A percentile compares a stretch with the other conserved stretches of the same genome.
These are phyloP conservation scores for Hygrophila difformis DNA, from an alignment of 257 asterid genomes.

Conservation along the genomic window DNA sequence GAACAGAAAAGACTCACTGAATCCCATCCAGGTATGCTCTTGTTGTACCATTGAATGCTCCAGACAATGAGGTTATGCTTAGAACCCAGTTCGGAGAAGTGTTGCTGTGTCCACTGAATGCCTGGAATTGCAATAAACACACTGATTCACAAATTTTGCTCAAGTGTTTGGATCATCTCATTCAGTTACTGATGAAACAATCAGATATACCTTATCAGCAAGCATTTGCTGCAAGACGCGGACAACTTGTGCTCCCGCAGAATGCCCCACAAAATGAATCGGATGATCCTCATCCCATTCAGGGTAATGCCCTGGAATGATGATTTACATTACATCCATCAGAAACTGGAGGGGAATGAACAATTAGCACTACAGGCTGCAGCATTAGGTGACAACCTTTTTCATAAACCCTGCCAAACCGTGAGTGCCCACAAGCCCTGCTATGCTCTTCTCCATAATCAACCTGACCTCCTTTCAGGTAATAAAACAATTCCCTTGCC, in stretches of 20 bases:
- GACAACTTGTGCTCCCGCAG: constrained; percentile 94
- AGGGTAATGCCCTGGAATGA: constrained; percentile 80
- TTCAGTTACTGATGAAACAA: neutral
- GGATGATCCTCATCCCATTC: constrained; percentile 97
- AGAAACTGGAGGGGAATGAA: neutral
- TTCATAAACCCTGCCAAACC: constrained; percentile 67
- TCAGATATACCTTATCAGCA: constrained; percentile 60
- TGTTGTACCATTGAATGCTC: constrained; percentile 96
- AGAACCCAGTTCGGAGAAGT: constrained; percentile 80
- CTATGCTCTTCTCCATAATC: constrained; percentile 97
- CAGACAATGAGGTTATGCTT: constrained; percentile 85
- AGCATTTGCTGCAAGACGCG: constrained; percentile 97
- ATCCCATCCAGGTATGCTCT: constrained; percentile 89
- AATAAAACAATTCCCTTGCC: constrained; percentile 94
- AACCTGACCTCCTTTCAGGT: constrained; percentile 90
- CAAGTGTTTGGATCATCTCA: neutral
- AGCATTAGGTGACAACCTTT: constrained; percentile 36
- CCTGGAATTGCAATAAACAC: constrained; percentile 31
- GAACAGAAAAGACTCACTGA: constrained; percentile 42
- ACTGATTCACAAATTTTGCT: neutral
- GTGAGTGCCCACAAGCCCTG: constrained; percentile 82
- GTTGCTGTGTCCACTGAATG: constrained; percentile 59
- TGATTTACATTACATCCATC: constrained; percentile 30
- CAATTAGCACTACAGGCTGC: neutral
- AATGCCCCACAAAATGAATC: constrained; percentile 91